Base-by-base conservation (phyloP, 139 green algal species). In the Coelastrella sp. region DNA sequence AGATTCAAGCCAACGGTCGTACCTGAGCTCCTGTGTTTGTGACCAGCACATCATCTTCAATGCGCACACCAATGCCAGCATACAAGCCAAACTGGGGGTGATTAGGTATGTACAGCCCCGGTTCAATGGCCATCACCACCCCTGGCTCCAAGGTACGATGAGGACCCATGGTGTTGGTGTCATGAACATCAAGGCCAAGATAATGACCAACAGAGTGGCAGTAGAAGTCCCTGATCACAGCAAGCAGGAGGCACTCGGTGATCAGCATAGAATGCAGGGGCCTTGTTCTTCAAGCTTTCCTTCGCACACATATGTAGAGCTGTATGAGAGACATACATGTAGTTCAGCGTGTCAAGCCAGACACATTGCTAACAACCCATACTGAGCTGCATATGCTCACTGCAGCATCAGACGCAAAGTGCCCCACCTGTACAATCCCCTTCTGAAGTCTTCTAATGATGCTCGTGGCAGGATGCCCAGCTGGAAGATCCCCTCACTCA, bases 41-140 rank as follows among this genome's bases (percentile, higher is more conserved):
- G 1, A 96, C 57, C 17, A 91, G 60, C 35, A 98, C 91, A 73
- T 96, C 94, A 77, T 98, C 95, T 86, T 98, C 95, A 6, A 98
- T 92, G 23, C 95, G 86, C 40, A 98, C 90, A 2, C 90, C 89
- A n/a, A 93, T 91, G 71, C 89, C 89, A 8, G 81, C 73, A n/a
- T 90, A 91, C 0, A 71, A n/a, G 15, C 93, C 92, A 85, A 78
- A 93, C 35, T 69, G 66, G 4, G 83, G 81, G 9, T 92, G 81
- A 62, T 96, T 87, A 0, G 94, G 93, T 13, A 98, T 94, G 89
- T 98, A 98, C 37, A 98, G 76, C 13, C 92, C 95, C 69, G 95
- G 95, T 83, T 98, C 94, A 23, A 98, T 89, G 2, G 95, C 96
- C 51, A 98, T 86, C 34, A 94, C 88, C 34, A 93, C 86, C 6